Percentiles rank a stretch among this genome's conserved stretches.
Evolutionary conservation across 2,329 filamentous ascomycete species (phyloP).

Genomic region (Alternaria solani): DNA sequence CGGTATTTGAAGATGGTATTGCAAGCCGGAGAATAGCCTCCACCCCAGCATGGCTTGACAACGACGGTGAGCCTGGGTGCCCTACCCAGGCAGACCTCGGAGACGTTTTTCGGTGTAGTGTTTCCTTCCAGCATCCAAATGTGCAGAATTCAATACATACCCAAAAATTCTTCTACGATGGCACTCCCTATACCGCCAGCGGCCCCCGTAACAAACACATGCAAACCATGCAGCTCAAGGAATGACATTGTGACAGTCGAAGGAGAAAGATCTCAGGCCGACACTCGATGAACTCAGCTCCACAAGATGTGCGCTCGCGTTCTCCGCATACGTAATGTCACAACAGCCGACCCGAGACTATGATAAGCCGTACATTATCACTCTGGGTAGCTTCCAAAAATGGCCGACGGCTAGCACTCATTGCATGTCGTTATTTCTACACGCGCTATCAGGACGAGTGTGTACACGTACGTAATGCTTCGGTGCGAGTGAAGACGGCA

Average conservation of each 20-base stretch:
- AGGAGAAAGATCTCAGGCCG: background rate
- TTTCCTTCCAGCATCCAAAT: background rate
- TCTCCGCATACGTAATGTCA: slow-evolving; percentile 10
- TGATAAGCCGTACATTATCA: slow-evolving; percentile 20
- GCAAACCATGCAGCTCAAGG: slow-evolving; percentile 57
- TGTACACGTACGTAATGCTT: slow-evolving; percentile 1
- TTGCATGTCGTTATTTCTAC: background rate
- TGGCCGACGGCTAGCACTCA: slow-evolving; percentile 2
- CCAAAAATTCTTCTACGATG: slow-evolving; percentile 61
- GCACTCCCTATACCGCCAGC: slow-evolving; percentile 61
- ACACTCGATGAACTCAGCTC: slow-evolving; percentile 1
- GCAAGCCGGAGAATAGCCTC: background rate
- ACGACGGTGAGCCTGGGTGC: background rate
- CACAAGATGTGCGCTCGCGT: slow-evolving; percentile 6
- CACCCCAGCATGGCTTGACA: background rate
- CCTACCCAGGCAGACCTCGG: background rate
- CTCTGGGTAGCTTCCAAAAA: slow-evolving; percentile 6
- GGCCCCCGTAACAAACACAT: slow-evolving; percentile 64
- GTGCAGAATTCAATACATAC: slow-evolving; percentile 41
- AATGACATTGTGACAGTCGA: slow-evolving; percentile 50
- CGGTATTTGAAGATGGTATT: background rate
- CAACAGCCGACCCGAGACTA: slow-evolving; percentile 5
- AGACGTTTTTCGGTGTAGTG: background rate
- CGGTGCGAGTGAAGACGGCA: background rate
- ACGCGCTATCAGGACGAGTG: background rate